Base-by-base conservation (phyloP, 176 grass and related monocot species). In the Chloris gayana region DNA sequence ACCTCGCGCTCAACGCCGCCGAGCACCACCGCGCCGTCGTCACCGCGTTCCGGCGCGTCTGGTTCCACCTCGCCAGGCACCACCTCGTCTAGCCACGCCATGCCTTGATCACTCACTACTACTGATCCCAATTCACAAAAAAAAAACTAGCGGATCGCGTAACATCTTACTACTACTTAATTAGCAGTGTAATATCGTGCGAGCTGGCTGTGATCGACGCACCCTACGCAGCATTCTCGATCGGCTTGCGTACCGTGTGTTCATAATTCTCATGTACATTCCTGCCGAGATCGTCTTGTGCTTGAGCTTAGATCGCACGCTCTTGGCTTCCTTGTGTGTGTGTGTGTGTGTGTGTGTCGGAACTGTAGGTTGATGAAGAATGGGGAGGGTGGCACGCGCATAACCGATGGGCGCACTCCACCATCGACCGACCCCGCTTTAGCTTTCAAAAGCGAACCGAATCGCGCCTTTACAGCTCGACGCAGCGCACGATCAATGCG, bases 1-100 rank as follows among this genome's bases (percentile, higher is more conserved):
- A 94, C 90, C 83, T 97, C 25, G 85, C 92, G 22, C 85, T 97
- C 79, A 97, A 97, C 89, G 88, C 92, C 27, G 77, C 80, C 83
- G 90, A 92, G 88, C 91, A 97, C 85, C 95, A 93, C 74, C 75
- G 64, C 44, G 74, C 88, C 67, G 84, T 93, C 75, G 33, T 90
- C 75, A 64, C 78, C 64, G 82, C 83, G 1, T 93, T 93, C 91
- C 79, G 88, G 25, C 78, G 59, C 63, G 77, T 90, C n/a, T 93
- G 91, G 91, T 32, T 80, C 9, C 87, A 72, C 37, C 44, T 88
- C 78, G 83, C 59, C 59, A 82, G 68, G 60, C 78, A 82, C 13
- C 64, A 38, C 42, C 44, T 69, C 51, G 7, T 65, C 60, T 66
- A 64, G 38, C 18, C 49, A 71, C 29, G 29, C 25, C 7, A 29